Evolutionary conservation across 805 yeast species (phyloP), one percentile per base, ranked within the genome.

Genomic region (Metschnikowia peoriensis): DNA sequence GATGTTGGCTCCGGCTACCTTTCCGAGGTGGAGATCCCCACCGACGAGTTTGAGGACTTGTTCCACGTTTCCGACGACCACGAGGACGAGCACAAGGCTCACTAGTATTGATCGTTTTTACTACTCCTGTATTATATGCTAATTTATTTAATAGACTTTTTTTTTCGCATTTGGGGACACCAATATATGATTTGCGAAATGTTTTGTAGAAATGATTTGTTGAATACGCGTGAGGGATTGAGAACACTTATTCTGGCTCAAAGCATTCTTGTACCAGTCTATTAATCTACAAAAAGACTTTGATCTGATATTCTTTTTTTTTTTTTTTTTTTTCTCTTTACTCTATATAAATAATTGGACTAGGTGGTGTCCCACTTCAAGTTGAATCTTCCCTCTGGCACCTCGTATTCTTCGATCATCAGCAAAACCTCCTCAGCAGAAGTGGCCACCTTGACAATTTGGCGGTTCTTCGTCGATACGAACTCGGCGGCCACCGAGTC

Each of bases 381-480:
- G 64, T 83, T 82, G 68, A 84, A 86, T 62, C 91, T 77, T 3
- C 92, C 96, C 12, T 83, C 85, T 11, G 96, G 89, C 9, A 80
- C 80, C 44, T 73, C 70, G 63, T 85, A 89, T 43, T 79, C 70
- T 44, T 82, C 82, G 56, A 89, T 79, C 47, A 79, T 76, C 32
- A 77, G 72, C 35, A 89, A 66, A 14, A 86, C 94, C 65, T 86
- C 93, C 51, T 83, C 85, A 2, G 85, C 79, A 2, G 86, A 81
- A 44, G 74, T 73, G 10, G 91, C 96, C 40, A 86, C 86, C 50
- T 81, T 80, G 51, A 89, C 75, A 55, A 89, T 87, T 37, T 77
- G 77, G 37, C 88, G 84, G 65, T 88, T 87, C 58, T 79, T 81
- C 58, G 71, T 75, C 40, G 86, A 79, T 51, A 90, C 85, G 62